A percentile compares a stretch with the other conserved stretches of the same genome.
Evolutionary conservation across 768 basidiomycete genomes (phyloP).

Genomic region (Lanmaoa pseudosensibilis): DNA sequence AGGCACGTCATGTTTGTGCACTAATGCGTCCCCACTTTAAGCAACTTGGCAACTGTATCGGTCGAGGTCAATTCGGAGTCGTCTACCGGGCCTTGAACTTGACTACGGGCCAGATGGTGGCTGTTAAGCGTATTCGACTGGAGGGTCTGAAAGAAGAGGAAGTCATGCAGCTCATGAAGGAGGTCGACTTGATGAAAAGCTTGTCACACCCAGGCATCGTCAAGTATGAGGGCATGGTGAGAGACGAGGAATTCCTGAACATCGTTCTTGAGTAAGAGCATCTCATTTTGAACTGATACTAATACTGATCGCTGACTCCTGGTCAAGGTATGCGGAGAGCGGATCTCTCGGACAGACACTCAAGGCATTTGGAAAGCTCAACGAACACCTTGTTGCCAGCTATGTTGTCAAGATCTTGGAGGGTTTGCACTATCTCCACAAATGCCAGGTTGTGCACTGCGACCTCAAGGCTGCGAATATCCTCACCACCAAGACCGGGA

Average conservation of each 20-base stretch:
- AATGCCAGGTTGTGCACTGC: conserved; percentile 89
- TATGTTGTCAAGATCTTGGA: conserved; percentile 98
- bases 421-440: conserved; percentile 90
- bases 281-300: not conserved
- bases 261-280: conserved; percentile 87
- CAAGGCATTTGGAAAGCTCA: conserved; percentile 91
- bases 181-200: conserved; percentile 90
- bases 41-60: conserved; percentile 99
- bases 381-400: conserved; percentile 86
- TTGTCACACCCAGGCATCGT: conserved; percentile 94
- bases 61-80: conserved; percentile 93
- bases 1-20: conserved; percentile 1
- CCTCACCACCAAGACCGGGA: conserved; percentile 96
- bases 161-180: conserved; percentile 86
- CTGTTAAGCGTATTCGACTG: conserved; percentile 93
- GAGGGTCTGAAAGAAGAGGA: conserved; percentile 91
- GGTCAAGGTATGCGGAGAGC: conserved; percentile 86
- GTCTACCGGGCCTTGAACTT: conserved; percentile 94
- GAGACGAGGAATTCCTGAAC: conserved; percentile 84
- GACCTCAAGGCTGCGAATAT: conserved; percentile 99
- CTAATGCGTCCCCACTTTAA: conserved; percentile 34
- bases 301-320: conserved; percentile 15
- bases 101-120: conserved; percentile 95
- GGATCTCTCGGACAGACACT: conserved; percentile 92
- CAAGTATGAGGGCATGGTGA: conserved; percentile 94